Base-by-base conservation (phyloP, 2,329 filamentous ascomycete species). In the Rutstroemia sp. region DNA sequence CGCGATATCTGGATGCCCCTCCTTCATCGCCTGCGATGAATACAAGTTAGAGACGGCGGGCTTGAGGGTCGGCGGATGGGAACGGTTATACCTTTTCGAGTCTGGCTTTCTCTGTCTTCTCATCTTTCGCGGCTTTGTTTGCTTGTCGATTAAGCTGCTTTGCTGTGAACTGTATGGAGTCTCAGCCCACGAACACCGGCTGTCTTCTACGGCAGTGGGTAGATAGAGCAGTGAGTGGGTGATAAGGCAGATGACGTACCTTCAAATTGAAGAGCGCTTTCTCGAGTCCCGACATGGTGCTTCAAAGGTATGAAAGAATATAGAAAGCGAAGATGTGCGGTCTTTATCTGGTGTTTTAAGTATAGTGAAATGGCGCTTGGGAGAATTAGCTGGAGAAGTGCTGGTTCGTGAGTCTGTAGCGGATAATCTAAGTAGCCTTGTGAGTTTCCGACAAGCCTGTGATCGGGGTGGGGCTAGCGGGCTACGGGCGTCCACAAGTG, bases 141-240 rank as follows among this genome's bases (percentile, higher is more conserved):
- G 81, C 78, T 73, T 84, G 80, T 61, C 81, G 73, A 66, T 82
- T 83, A 54, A 84, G 76, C 71, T 82, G 79, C 69, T 83, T 84
- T 51, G 80, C 77, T 36, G 81, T 84, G 72, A 84, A 82, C 80
- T 63, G 23, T n/a, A 23, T 14, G 2, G 10, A 16, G 5, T 9
- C 30, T 34, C 10, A 34, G 30, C 30, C 30, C 14, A 10, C 10
- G 30, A 34, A 10, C 30, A 34, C 40, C n/a, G 17, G 17, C 8
- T 44, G 17, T 44, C 40, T 34, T 34, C 30, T 34, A 49, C n/a
- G 17, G 47, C 48, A n/a, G n/a, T 10, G 23, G 23, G 23, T 23
- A 23, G 23, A 23, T 23, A 23, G 23, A 19, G 16, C n/a, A 3
- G 27, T 49, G 40, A 27, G 45, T 14, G 38, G 8, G 17, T 58